Evolutionary conservation across 345 rosid species (phyloP).

Genomic region (Melastoma malabathricum): DNA sequence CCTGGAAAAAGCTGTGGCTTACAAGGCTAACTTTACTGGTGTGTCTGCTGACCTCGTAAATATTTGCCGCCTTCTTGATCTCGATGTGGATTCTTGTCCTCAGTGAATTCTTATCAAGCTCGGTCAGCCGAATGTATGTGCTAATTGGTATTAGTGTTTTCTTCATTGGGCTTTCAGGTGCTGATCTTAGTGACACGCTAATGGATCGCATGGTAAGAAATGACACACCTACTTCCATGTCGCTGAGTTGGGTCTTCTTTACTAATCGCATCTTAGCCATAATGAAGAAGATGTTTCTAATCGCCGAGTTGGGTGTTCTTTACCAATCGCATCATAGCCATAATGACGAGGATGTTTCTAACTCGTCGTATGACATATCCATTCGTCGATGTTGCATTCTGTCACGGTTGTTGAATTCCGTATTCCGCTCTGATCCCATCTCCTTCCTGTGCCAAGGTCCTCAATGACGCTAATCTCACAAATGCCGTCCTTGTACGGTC

Average conservation of each 20-base stretch:
- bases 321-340: too few species aligned
- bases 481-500: conserved; percentile 73
- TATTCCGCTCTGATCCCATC: neutral
- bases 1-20: conserved; percentile 93
- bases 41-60: conserved; percentile 1
- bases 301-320: neutral
- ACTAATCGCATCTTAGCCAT: too few species aligned
- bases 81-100: too few species aligned
- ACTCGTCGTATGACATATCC: too few species aligned
- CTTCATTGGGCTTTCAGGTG: conserved; percentile 32
- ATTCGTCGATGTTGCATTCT: too few species aligned
- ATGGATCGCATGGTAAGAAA: conserved; percentile 90
- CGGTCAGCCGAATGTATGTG: too few species aligned
- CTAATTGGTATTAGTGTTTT: neutral
- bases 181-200: conserved; percentile 92
- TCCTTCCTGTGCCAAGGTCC: conserved; percentile 32
- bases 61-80: too few species aligned
- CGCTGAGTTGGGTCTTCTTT: neutral
- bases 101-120: too few species aligned
- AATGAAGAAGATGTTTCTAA: too few species aligned
- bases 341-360: too few species aligned
- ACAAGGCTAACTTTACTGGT: conserved; percentile 84
- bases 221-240: neutral
- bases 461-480: conserved; percentile 80
- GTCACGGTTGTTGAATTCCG: too few species aligned